Evolutionary conservation across 371 early-diverging fungal genomes (phyloP).

Genomic region (Rhizopus arrhizus): DNA sequence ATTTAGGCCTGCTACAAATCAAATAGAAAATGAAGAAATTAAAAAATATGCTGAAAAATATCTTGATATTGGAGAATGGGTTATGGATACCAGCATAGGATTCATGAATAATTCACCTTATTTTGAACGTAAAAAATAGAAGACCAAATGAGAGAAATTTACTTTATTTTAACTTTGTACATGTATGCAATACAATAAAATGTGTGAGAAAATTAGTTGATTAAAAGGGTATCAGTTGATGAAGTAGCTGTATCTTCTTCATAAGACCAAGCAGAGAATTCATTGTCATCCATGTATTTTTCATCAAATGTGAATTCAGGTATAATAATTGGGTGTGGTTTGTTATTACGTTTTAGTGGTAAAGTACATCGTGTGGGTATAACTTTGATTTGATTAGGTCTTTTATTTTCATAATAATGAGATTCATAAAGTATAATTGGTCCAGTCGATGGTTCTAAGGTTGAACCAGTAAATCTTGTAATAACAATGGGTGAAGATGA

Average conservation of each 20-base stretch:
- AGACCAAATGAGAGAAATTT: background rate
- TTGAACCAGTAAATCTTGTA: slow-evolving; percentile 33
- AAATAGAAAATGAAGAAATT: slow-evolving; percentile 63
- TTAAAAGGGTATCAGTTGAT: background rate
- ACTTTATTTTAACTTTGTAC: background rate
- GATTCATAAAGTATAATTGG: slow-evolving; percentile 33
- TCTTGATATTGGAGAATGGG: slow-evolving; percentile 70
- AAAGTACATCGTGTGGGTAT: slow-evolving; percentile 30
- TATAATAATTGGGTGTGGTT: slow-evolving; percentile 27
- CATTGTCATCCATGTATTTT: slow-evolving; percentile 14
- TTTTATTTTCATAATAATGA: slow-evolving; percentile 27
- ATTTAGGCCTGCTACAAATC: slow-evolving; percentile 53
- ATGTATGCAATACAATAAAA: background rate
- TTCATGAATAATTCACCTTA: slow-evolving; percentile 60
- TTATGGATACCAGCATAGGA: slow-evolving; percentile 59
- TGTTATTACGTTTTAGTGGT: slow-evolving; percentile 22
- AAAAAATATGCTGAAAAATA: slow-evolving; percentile 59
- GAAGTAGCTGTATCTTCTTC: slow-evolving; percentile 11
- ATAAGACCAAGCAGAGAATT: slow-evolving; percentile 31
- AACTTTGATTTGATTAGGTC: slow-evolving; percentile 22
- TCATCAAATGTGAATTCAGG: slow-evolving; percentile 22
- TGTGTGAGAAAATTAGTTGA: background rate
- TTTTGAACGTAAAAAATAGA: slow-evolving; percentile 58
- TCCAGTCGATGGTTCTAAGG: slow-evolving; percentile 26
- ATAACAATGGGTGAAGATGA: slow-evolving; percentile 16